phyloP scores from a whole-genome alignment of 352 stramenopile genomes.

The Phytophthora aleatoria region DNA sequence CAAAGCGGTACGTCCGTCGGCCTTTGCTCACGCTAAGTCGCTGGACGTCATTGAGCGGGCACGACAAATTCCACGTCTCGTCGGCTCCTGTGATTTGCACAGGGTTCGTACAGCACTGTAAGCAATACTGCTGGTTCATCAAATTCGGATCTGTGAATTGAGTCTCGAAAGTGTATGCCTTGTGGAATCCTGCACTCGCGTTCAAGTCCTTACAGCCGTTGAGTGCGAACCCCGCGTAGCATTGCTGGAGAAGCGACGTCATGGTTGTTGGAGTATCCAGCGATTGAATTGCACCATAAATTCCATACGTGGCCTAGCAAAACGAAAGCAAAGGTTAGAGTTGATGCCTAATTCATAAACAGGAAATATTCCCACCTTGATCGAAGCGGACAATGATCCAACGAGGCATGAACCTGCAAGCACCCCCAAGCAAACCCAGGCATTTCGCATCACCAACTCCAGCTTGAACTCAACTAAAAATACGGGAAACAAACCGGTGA shows the following conservation, averaged over 20 bases:
- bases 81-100: slow-evolving; percentile 57
- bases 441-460: slow-evolving; percentile 11
- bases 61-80: slow-evolving; percentile 81
- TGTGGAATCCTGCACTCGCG: slow-evolving; percentile 40
- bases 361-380: slow-evolving; percentile 1
- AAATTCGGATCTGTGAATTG: slow-evolving; percentile 60
- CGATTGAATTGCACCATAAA: slow-evolving; percentile 65
- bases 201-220: slow-evolving; percentile 65
- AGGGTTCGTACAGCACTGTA: slow-evolving; percentile 80
- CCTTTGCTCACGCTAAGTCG: slow-evolving; percentile 73
- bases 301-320: slow-evolving; percentile 52
- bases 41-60: slow-evolving; percentile 68
- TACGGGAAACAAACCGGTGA: slow-evolving; percentile 15
- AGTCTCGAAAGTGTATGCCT: slow-evolving; percentile 56
- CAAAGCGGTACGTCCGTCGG: slow-evolving; percentile 60
- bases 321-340: slow-evolving; percentile 4
- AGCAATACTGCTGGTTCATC: slow-evolving; percentile 52
- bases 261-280: slow-evolving; percentile 43
- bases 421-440: slow-evolving; percentile 2
- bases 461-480: slow-evolving; percentile 25
- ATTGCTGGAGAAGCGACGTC: slow-evolving; percentile 52
- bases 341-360: not conserved
- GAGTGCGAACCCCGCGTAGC: slow-evolving; percentile 67
- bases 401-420: slow-evolving; percentile 7
- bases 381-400: slow-evolving; percentile 5